Conservation (phyloP, 176 grass and related monocot genomes). For the Triticum turgidum region DNA sequence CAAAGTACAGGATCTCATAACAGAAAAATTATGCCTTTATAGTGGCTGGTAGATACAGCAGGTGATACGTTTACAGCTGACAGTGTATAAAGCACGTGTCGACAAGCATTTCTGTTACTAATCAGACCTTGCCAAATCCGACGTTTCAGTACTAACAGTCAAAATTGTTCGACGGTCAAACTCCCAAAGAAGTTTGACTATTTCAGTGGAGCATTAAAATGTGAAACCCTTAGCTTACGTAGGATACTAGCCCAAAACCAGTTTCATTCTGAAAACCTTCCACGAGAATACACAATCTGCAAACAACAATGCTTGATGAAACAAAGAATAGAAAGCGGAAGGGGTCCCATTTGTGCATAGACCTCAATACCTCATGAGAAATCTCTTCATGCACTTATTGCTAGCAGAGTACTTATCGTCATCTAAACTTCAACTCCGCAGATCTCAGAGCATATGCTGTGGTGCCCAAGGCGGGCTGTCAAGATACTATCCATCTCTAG, state of each 20-base stretch:
- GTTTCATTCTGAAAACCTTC: neutral
- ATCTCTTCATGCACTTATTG: neutral
- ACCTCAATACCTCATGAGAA: too few relatives aligned
- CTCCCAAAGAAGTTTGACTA: neutral
- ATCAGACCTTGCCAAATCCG: constrained; percentile 8
- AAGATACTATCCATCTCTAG: neutral
- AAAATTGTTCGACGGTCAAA: neutral
- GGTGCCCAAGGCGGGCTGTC: neutral
- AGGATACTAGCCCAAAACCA: neutral
- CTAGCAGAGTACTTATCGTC: neutral
- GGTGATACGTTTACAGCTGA: neutral
- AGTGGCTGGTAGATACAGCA: neutral
- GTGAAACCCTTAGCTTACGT: neutral
- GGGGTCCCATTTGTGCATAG: neutral
- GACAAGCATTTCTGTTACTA: neutral
- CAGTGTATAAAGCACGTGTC: neutral
- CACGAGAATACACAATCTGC: neutral
- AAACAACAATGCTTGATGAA: neutral
- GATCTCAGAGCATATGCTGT: constrained; percentile 4
- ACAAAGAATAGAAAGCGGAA: neutral
- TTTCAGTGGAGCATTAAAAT: neutral
- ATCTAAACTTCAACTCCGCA: neutral
- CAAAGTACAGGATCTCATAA: neutral
- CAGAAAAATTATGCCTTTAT: neutral
- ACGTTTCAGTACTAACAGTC: neutral